Conservation (phyloP, 2,329 filamentous ascomycete species). For the Aspergillus brunneoviolaceus region DNA sequence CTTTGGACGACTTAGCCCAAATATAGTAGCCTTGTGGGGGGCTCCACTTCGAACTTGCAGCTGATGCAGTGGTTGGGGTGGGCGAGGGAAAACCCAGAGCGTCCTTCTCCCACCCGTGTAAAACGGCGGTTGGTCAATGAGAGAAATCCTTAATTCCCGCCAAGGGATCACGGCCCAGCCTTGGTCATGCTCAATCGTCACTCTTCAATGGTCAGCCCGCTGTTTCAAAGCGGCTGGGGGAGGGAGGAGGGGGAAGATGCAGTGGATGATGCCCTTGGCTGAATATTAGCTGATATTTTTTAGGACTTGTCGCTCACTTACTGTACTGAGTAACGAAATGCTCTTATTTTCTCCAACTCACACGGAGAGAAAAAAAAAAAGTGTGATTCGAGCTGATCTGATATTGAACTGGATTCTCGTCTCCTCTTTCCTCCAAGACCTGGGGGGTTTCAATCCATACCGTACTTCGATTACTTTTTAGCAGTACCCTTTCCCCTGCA, state of each 20-base stretch:
- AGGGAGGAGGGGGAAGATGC: neutral
- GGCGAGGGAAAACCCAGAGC: too few species aligned
- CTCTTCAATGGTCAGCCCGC: neutral
- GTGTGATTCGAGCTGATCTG: too few species aligned
- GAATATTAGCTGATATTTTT: slow-evolving; percentile 1
- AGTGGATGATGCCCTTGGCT: too few species aligned
- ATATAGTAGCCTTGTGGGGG: slow-evolving; percentile 22
- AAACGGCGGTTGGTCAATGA: slow-evolving; percentile 18
- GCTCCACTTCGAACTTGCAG: neutral
- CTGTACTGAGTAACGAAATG: neutral
- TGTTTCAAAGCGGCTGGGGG: slow-evolving; percentile 13
- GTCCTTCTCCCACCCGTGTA: slow-evolving; percentile 13
- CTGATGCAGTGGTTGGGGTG: too few species aligned
- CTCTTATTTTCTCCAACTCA: too few species aligned
- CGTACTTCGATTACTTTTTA: neutral
- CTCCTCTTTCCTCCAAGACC: too few species aligned
- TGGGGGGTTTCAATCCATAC: too few species aligned
- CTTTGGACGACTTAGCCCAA: slow-evolving; percentile 14
- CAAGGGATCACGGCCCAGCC: slow-evolving; percentile 13
- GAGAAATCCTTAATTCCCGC: slow-evolving; percentile 20
- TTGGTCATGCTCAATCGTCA: slow-evolving; percentile 9
- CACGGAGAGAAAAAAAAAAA: too few species aligned
- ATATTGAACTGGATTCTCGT: too few species aligned
- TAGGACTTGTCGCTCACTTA: neutral
- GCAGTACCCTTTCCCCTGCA: neutral